Evolutionary conservation across 352 stramenopile genomes (phyloP).

Genomic region (Globisporangium mamillatum): DNA sequence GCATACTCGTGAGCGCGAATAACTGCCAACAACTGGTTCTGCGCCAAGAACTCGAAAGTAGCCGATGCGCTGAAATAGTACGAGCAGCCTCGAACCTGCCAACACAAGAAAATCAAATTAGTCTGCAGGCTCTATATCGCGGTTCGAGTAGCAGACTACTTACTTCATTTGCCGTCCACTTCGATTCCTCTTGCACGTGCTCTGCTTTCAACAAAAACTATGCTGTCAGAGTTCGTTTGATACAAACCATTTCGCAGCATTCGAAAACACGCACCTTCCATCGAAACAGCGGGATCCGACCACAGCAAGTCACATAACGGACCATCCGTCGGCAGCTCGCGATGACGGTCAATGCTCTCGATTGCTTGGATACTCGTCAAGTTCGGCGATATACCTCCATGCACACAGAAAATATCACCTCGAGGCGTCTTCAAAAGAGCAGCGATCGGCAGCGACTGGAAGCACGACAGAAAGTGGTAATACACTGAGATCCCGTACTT

Average conservation of each 20-base stretch:
- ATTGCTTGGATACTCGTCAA: slow-evolving; percentile 51
- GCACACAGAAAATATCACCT: slow-evolving; percentile 63
- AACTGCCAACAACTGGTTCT: slow-evolving; percentile 65
- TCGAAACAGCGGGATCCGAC: slow-evolving; percentile 46
- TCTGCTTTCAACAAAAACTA: neutral
- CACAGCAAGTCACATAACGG: slow-evolving; percentile 75
- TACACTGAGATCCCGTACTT: slow-evolving; percentile 84
- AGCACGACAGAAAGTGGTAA: slow-evolving; percentile 80
- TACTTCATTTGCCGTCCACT: slow-evolving; percentile 38
- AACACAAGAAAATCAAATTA: neutral
- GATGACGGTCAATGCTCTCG: slow-evolving; percentile 52
- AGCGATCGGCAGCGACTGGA: slow-evolving; percentile 68
- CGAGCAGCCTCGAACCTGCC: slow-evolving; percentile 68
- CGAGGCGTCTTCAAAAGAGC: slow-evolving; percentile 45
- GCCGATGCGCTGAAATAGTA: slow-evolving; percentile 88
- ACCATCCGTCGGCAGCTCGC: slow-evolving; percentile 58
- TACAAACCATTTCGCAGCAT: neutral
- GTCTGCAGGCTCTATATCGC: neutral
- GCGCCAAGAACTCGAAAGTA: slow-evolving; percentile 63
- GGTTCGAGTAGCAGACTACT: neutral
- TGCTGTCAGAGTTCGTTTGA: neutral
- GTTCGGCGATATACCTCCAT: slow-evolving; percentile 66
- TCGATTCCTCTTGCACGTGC: slow-evolving; percentile 3
- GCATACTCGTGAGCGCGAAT: slow-evolving; percentile 85
- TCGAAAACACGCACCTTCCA: slow-evolving; percentile 16